Percentiles rank a stretch among this genome's conserved stretches.
Conservation (phyloP, 2,329 filamentous ascomycete species). For the Fonsecaea pugnacius region DNA sequence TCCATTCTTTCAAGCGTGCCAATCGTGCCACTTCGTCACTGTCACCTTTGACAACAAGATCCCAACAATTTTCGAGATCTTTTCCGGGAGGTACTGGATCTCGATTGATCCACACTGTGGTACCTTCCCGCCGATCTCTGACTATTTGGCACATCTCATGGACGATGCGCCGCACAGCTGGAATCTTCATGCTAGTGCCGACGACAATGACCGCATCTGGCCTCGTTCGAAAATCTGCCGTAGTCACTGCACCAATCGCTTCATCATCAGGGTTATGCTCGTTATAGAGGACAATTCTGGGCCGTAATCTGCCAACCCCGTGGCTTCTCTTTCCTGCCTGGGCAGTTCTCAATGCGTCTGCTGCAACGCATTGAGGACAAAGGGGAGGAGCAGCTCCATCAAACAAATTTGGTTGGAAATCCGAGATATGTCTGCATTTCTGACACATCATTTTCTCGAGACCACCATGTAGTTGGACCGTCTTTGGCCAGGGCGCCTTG, state of each 20-base stretch:
- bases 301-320: conserved; percentile 85
- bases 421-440: conserved; percentile 78
- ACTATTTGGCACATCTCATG: conserved; percentile 88
- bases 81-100: conserved; percentile 79
- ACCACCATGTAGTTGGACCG: conserved; percentile 90
- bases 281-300: conserved; percentile 95
- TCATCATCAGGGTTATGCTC: conserved; percentile 96
- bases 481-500: conserved; percentile 90
- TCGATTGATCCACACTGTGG: conserved; percentile 93
- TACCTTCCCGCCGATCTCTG: conserved; percentile 77
- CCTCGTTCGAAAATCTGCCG: conserved; percentile 79
- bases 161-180: conserved; percentile 85
- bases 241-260: conserved; percentile 88
- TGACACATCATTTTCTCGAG: conserved; percentile 96
- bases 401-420: conserved; percentile 80
- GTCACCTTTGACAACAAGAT: conserved; percentile 82
- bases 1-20: conserved; percentile 65
- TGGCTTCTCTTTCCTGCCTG: conserved; percentile 86
- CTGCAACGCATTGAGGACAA: conserved; percentile 73
- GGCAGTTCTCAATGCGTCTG: conserved; percentile 75
- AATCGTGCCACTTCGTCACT: conserved; percentile 84
- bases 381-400: conserved; percentile 80
- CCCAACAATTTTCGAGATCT: conserved; percentile 91
- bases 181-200: conserved; percentile 93
- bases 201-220: conserved; percentile 94